Percentiles rank a stretch among this genome's conserved stretches.
These are phyloP conservation scores for Helianthus annuus DNA, from an alignment of 129 eudicot species.

Conservation along the genomic window DNA sequence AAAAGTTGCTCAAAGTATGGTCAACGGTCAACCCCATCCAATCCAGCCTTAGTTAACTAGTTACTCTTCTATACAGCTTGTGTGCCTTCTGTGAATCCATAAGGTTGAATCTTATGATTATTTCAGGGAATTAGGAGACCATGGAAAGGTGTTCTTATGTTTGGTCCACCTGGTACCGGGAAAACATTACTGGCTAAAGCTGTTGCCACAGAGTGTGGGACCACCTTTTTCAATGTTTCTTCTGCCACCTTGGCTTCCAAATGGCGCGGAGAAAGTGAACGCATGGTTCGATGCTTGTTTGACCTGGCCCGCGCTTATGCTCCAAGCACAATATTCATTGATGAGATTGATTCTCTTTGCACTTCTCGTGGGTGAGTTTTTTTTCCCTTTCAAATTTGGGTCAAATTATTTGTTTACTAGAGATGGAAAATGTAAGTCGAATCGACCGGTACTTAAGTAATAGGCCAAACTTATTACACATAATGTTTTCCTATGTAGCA, in stretches of 20 bases:
- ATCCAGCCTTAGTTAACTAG: neutral
- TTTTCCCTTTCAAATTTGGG: neutral
- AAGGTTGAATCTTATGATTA: conserved; percentile 3
- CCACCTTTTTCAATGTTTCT: conserved; percentile 96
- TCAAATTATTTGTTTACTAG: neutral
- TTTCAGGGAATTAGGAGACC: conserved; percentile 97
- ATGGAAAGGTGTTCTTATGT: conserved; percentile 99
- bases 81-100: conserved; percentile 3
- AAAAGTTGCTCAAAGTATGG: neutral
- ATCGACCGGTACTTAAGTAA: no score
- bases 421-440: neutral
- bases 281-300: conserved; percentile 98
- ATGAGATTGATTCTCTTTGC: conserved; percentile 97
- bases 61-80: neutral
- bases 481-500: no score
- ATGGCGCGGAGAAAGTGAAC: conserved; percentile 99
- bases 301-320: conserved; percentile 97
- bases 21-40: neutral
- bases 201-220: conserved; percentile 98
- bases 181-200: conserved; percentile 98
- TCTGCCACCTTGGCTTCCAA: conserved; percentile 97
- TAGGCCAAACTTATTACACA: no score
- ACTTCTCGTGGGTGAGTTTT: conserved; percentile 83
- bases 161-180: conserved; percentile 99
- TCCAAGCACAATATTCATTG: conserved; percentile 95